A percentile compares a stretch with the other conserved stretches of the same genome.
phyloP scores from a whole-genome alignment of 1,139 yeast species.

The Magnusiomyces tetraspermus region DNA sequence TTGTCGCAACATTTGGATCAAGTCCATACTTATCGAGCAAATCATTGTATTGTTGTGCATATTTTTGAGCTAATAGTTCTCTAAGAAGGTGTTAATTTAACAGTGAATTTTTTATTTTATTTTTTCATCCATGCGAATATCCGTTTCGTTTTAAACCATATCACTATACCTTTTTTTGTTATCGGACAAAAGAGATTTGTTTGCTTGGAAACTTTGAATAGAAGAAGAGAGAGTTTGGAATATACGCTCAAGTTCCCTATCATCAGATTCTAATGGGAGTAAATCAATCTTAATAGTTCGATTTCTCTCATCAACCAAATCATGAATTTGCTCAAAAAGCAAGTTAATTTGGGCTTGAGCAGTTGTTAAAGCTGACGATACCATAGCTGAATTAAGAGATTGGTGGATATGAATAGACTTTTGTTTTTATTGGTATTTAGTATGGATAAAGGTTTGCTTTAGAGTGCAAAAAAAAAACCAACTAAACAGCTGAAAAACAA shows the following conservation, averaged over 20 bases:
- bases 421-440: too few relatives aligned
- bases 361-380: not conserved
- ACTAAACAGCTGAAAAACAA: too few relatives aligned
- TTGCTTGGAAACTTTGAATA: conserved; percentile 23
- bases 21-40: conserved; percentile 5
- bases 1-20: not conserved
- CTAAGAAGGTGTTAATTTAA: not conserved
- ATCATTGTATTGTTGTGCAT: conserved; percentile 5
- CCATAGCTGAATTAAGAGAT: too few relatives aligned
- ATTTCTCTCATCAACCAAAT: conserved; percentile 43
- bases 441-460: too few relatives aligned
- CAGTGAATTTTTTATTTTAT: not conserved
- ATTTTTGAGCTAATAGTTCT: not conserved
- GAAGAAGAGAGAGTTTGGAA: conserved; percentile 35
- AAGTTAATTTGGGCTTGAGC: conserved; percentile 18
- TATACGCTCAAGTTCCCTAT: conserved; percentile 41
- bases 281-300: conserved; percentile 39
- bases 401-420: too few relatives aligned
- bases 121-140: too few relatives aligned
- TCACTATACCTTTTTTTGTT: conserved; percentile 3
- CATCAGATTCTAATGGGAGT: conserved; percentile 46
- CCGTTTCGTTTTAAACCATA: not conserved
- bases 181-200: not conserved
- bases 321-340: conserved; percentile 36
- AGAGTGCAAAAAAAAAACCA: too few relatives aligned